A percentile compares a stretch with the other conserved stretches of the same genome.
Conservation (phyloP, 306 rosid species). For the Glycine tomentella region DNA sequence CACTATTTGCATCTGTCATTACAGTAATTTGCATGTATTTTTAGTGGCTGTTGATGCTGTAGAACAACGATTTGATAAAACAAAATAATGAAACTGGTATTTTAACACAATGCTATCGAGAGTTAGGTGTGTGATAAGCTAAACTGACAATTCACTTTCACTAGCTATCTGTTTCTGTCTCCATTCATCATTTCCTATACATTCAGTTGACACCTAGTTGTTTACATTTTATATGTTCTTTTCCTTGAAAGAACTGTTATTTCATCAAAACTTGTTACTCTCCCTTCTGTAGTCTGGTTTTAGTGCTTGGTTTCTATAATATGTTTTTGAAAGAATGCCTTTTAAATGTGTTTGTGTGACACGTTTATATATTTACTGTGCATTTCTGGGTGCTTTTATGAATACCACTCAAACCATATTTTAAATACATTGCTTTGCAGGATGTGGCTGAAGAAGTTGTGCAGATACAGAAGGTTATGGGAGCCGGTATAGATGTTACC, state of each 20-base stretch:
- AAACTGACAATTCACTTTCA: neutral
- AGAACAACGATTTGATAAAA: too few relatives aligned
- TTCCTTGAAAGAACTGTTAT: neutral
- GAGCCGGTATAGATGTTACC: conserved; percentile 62
- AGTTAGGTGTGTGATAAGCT: too few relatives aligned
- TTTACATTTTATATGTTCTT: conserved; percentile 22
- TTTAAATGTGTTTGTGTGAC: neutral
- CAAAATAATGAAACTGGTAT: too few relatives aligned
- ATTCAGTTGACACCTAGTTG: conserved; percentile 9
- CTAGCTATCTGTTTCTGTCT: conserved; percentile 8
- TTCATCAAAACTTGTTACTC: conserved; percentile 9
- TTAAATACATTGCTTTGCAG: conserved; percentile 48
- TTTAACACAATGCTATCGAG: too few relatives aligned
- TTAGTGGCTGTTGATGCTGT: too few relatives aligned
- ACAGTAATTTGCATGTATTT: too few relatives aligned
- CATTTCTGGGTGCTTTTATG: neutral
- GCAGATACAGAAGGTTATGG: conserved; percentile 69
- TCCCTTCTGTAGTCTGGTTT: neutral
- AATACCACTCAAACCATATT: conserved; percentile 11
- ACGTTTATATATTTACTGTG: conserved; percentile 7
- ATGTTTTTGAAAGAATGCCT: neutral
- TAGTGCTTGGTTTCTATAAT: conserved; percentile 21
- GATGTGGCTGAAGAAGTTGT: conserved; percentile 71
- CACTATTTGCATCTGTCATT: too few relatives aligned
- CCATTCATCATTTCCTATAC: conserved; percentile 14